Base-by-base conservation (phyloP, 208 protist species). In the Leishmania guyanensis region DNA sequence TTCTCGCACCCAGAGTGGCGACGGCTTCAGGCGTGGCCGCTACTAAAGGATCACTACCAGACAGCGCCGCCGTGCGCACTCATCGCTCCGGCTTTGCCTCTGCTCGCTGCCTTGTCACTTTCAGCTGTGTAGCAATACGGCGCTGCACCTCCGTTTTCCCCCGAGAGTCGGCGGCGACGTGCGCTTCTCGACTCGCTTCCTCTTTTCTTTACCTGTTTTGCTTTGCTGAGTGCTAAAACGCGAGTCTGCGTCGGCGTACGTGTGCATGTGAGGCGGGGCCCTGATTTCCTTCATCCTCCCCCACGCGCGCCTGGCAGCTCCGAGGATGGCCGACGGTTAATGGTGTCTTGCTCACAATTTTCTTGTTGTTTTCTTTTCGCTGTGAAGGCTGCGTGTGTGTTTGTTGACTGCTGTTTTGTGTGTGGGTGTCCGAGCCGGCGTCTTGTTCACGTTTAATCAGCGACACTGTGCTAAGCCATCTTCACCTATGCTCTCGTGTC, bases 21-120 rank as follows among this genome's bases (percentile, higher is more conserved):
- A 80, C 53, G 66, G 50, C 12, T 51, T 64, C 65, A 66, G 60
- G 50, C 82, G 82, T 36, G 77, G 84, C 29, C 84, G 84, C 29
- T 88, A 88, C 77, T 88, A 80, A 80, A 77, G 76, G 33, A 43
- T 10, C 2, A 33, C 46, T 53, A 20, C 43, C 5, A 26, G 43
- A 20, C 20, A 73, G 39, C 20, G 39, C 17, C 46, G 39, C 22
- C 46, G 69, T 53, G 69, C 43, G 43, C 17, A 60, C 69, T 80
- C 26, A 20, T 5, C 46, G 3, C 26, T 33, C 5, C 62, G 48
- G 62, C 26, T 64, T 29, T 70, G 46, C 6, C 22, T n/a, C 69
- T 51, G 26, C 69, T 5, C 46, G 69, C 29, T 29, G 9, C 43
- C 2, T 5, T 73, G 39, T 6, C 14, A 22, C 36, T 53, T 9